Conservation (phyloP, 1,284 basidiomycete genomes). For the Schizophyllum commune region DNA sequence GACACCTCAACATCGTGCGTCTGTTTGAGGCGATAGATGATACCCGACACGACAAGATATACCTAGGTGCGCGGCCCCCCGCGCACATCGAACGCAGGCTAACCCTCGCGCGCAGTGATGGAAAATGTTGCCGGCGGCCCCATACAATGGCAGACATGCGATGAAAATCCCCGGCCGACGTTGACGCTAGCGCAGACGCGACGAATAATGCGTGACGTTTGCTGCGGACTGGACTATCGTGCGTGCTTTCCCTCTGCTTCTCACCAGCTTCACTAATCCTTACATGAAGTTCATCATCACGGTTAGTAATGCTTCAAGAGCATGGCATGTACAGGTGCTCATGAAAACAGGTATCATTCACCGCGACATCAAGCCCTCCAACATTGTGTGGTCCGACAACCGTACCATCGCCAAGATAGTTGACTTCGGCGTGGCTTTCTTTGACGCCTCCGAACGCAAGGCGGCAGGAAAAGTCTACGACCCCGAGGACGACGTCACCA, state of each 20-base stretch:
- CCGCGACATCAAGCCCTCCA: conserved; percentile 90
- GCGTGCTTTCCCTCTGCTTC: too few relatives aligned
- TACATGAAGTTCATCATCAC: too few relatives aligned
- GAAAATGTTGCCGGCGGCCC: conserved; percentile 84
- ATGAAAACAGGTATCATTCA: conserved; percentile 94
- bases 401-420: conserved; percentile 77
- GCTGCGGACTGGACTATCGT: conserved; percentile 81
- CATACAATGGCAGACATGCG: conserved; percentile 62
- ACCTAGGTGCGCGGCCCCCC: conserved; percentile 55
- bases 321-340: too few relatives aligned
- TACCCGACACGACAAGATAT: conserved; percentile 71
- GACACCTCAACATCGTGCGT: conserved; percentile 74
- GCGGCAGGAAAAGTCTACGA: conserved; percentile 1
- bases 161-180: conserved; percentile 43
- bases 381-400: conserved; percentile 71
- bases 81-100: background rate
- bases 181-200: conserved; percentile 69
- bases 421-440: conserved; percentile 85
- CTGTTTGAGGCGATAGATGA: conserved; percentile 88
- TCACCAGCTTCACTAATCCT: too few relatives aligned
- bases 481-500: conserved; percentile 24
- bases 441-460: conserved; percentile 30
- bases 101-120: conserved; percentile 48
- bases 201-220: conserved; percentile 72
- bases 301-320: too few relatives aligned